Evolutionary conservation across 2,329 filamentous ascomycete genomes (phyloP), one percentile per base, ranked within the genome.

Genomic region (Peltaster fructicola): DNA sequence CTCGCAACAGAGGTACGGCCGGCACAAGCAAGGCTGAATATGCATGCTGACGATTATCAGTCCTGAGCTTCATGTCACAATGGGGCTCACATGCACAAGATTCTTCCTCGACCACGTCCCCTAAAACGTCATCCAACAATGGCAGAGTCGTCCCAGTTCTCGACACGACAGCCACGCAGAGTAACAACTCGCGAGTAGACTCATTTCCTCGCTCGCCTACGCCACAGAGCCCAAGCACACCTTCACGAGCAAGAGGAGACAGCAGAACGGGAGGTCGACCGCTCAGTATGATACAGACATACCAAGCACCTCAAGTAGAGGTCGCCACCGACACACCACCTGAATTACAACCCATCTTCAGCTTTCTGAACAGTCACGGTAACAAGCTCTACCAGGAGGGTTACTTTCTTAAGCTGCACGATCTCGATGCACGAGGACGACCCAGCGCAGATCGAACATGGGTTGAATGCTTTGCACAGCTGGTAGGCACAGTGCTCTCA

Each of bases 371-470:
- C 55, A 88, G 76, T 53, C 88, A 98, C 51, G 75, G 72, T 30
- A 93, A 93, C 53, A 95, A 95, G 56, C 60, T 95, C 28, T 98
- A 95, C 50, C 84, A 93, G 40, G 88, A 98, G 55, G 88, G 88
- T 17, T 98, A 95, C 47, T 95, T 98, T 39, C 56, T 98, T 40
- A 98, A 95, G 54, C 60, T 98, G 23, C 85, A 93, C 50, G 88
- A 98, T 51, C 72, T 92, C 39, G 90, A 95, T 45, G 74, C 72
- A 27, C 82, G 85, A 52, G 88, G 88, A 24, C 73, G 76, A 34
- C 78, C 82, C 7, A 90, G 85, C 45, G 53, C 66, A 20, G 84
- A 93, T 51, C 66, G 88, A 40, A 79, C 72, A 36, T 98, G 88
- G 88, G 77, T 77, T 17, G 88, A 98, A 59, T 93, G 81, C 53